A percentile compares a stretch with the other conserved stretches of the same genome.
These are phyloP conservation scores for Fraxinus platypoda DNA, from an alignment of 305 asterid species.

Conservation along the genomic window DNA sequence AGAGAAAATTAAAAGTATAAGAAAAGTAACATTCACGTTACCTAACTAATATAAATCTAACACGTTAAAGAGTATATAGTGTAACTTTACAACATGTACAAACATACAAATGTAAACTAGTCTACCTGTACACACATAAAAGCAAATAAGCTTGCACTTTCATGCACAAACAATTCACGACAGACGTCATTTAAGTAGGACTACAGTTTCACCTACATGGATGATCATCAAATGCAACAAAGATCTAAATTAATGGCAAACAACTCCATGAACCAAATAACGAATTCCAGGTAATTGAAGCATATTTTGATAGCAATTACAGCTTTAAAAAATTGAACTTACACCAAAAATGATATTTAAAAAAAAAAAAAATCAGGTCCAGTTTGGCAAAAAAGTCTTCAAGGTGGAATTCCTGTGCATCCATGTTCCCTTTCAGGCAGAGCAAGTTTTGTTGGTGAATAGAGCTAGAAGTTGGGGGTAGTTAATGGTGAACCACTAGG, in stretches of 20 bases:
- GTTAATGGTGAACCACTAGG: neutral
- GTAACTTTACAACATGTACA: neutral
- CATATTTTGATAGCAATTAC: neutral
- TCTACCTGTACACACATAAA: neutral
- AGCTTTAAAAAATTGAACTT: neutral
- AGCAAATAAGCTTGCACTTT: neutral
- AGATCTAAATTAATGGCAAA: neutral
- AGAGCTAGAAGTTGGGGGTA: neutral
- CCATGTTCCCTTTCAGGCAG: neutral
- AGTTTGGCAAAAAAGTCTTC: neutral
- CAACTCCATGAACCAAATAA: neutral
- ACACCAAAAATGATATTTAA: neutral
- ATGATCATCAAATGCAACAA: neutral
- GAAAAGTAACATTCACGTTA: constrained; percentile 4
- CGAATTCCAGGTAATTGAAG: neutral
- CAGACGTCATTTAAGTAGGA: neutral
- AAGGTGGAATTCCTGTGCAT: neutral
- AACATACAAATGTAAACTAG: neutral
- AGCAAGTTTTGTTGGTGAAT: neutral
- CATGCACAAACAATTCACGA: neutral
- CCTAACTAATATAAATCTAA: constrained; percentile 3
- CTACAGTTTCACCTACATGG: neutral
- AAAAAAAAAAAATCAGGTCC: neutral
- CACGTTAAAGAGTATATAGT: neutral
- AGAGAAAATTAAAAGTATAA: constrained; percentile 23